Evolutionary conservation across 495 filamentous ascomycete species (phyloP), one percentile per base, ranked within the genome.

Genomic region (Rhypophila decipiens): DNA sequence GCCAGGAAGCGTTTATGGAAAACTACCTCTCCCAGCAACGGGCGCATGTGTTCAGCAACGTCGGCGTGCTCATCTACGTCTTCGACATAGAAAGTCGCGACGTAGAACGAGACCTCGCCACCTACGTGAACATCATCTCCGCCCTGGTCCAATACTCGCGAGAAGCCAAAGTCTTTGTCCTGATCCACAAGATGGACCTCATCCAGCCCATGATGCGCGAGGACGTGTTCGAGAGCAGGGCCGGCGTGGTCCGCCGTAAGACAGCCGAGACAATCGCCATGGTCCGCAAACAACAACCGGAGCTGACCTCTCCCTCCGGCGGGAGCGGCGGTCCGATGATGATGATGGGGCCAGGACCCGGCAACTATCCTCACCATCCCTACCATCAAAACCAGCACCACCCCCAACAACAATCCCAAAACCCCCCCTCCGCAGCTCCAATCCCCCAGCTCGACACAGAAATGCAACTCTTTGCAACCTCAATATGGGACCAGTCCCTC

Each of bases 101-200:
- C 59, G 88, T 95, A 52, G 85, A 89, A 18, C 82, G 88, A 48
- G 94, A 97, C 64, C 79, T 96, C 38, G 79, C 89, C 44, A 93
- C 86, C 31, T 98, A 96, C 68, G 81, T 78, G 44, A 79, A 84
- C 47, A 88, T 96, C 60, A 88, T 96, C 58, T 73, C 80, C 42
- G 93, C 93, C 0, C 74, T 98, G 24, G 71, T 78, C 24, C 89
- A 96, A 65, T 93, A 83, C 73, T 90, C 85, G 19, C 85, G 87
- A 37, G 74, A 74, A 8, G 91, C 93, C 41, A 82, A 84, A 55
- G 80, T 97, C 53, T 98, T 95, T 70, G 85, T 89, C 43, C 79
- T 98, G 7, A 84, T 98, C 50, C 93, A 98, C 77, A 98, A 98
- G 66, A 95, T 98, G 84, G 93, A 98, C 64, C 79, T 98, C n/a